Conservation (phyloP, 139 green algal species). For the Picochlorum sp. region DNA sequence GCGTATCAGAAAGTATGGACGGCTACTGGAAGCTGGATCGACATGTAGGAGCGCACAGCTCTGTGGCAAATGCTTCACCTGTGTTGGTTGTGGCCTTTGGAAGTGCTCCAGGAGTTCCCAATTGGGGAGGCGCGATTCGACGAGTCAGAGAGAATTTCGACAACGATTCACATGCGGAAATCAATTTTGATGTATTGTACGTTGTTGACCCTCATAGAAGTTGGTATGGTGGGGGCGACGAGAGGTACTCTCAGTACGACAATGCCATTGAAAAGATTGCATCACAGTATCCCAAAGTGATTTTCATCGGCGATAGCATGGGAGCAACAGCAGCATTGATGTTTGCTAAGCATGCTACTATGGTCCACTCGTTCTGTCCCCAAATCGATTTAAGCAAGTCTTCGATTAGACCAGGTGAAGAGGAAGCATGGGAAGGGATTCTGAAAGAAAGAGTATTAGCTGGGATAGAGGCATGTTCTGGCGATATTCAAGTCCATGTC, state of each 20-base stretch:
- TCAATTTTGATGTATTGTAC: conserved; percentile 73
- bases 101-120: conserved; percentile 83
- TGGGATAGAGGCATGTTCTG: conserved; percentile 15
- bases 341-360: conserved; percentile 62
- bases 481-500: conserved; percentile 25
- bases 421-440: conserved; percentile 20
- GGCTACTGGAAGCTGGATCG: conserved; percentile 82
- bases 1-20: neutral
- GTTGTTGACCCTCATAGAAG: conserved; percentile 60
- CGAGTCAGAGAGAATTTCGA: conserved; percentile 27
- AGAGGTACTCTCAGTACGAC: conserved; percentile 32
- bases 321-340: conserved; percentile 75
- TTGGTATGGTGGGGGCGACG: conserved; percentile 64
- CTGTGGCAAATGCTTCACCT: conserved; percentile 4
- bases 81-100: conserved; percentile 88
- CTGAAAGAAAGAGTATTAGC: conserved; percentile 36
- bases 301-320: conserved; percentile 91
- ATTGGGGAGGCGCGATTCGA: conserved; percentile 80
- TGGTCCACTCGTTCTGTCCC: conserved; percentile 72
- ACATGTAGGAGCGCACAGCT: neutral
- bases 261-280: conserved; percentile 27
- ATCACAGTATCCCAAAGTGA: conserved; percentile 54
- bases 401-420: conserved; percentile 48
- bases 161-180: conserved; percentile 4
- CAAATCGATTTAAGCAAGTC: conserved; percentile 59